Evolutionary conservation across 805 yeast species (phyloP).

Genomic region (Metschnikowia picachoensis): DNA sequence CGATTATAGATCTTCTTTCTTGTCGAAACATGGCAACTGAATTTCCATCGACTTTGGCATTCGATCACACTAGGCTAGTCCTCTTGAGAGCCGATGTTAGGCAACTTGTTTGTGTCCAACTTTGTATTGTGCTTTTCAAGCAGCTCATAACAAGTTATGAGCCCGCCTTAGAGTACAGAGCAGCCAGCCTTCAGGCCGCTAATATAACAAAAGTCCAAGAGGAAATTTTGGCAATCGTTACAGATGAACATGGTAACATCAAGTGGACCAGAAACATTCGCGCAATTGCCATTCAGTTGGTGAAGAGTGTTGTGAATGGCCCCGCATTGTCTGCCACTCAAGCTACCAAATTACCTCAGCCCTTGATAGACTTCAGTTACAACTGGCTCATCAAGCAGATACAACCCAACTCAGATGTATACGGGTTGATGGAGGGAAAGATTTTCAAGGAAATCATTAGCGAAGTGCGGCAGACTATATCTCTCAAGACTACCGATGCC

Average conservation of each 20-base stretch:
- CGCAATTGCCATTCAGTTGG: slow-evolving; percentile 65
- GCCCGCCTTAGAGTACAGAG: slow-evolving; percentile 20
- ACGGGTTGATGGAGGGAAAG: slow-evolving; percentile 68
- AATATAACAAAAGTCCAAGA: slow-evolving; percentile 51
- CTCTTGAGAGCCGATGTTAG: slow-evolving; percentile 80
- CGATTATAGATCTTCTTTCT: slow-evolving; percentile 62
- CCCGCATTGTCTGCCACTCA: slow-evolving; percentile 11
- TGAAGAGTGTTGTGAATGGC: slow-evolving; percentile 34
- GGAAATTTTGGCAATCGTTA: slow-evolving; percentile 72
- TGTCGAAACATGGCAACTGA: slow-evolving; percentile 79
- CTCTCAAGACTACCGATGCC: not conserved
- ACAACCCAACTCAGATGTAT: slow-evolving; percentile 76
- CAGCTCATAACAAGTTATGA: slow-evolving; percentile 50
- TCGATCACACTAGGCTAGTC: slow-evolving; percentile 78
- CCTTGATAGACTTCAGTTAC: slow-evolving; percentile 55
- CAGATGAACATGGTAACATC: slow-evolving; percentile 81
- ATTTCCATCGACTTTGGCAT: slow-evolving; percentile 78
- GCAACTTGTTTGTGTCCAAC: slow-evolving; percentile 74
- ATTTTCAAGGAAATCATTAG: slow-evolving; percentile 48
- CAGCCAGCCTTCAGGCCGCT: slow-evolving; percentile 25
- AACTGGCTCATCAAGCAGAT: slow-evolving; percentile 83
- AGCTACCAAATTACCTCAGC: slow-evolving; percentile 31
- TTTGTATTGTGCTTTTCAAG: slow-evolving; percentile 68
- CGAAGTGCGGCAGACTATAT: slow-evolving; percentile 23
- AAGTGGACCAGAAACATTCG: slow-evolving; percentile 86